A percentile compares a stretch with the other conserved stretches of the same genome.
These are phyloP conservation scores for Cicer yamashitae DNA, from an alignment of 306 rosid genomes.

Conservation along the genomic window DNA sequence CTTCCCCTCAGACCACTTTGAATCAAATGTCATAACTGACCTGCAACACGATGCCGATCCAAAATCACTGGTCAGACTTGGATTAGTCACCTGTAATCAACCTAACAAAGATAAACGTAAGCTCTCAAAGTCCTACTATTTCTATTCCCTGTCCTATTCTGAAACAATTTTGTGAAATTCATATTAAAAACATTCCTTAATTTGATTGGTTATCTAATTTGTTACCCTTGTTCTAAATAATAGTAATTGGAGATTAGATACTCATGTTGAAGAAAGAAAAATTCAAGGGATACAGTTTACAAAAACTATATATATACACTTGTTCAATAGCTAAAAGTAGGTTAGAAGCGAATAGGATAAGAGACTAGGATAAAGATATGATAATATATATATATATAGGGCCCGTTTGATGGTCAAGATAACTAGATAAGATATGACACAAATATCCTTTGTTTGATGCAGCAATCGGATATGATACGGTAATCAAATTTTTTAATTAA, in stretches of 20 bases:
- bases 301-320: neutral
- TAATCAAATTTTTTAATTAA: too few species aligned
- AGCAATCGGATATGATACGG: too few species aligned
- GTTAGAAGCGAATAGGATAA: too few species aligned
- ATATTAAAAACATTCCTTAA: too few species aligned
- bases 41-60: constrained; percentile 42
- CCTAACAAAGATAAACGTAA: constrained; percentile 44
- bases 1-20: constrained; percentile 40
- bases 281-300: neutral
- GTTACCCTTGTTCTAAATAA: too few species aligned
- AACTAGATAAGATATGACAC: too few species aligned
- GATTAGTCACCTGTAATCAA: constrained; percentile 21
- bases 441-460: too few species aligned
- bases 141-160: neutral
- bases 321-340: neutral
- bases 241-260: neutral
- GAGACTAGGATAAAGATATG: too few species aligned
- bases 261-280: neutral
- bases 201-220: too few species aligned
- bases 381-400: too few species aligned
- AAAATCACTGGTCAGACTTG: constrained; percentile 23
- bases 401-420: too few species aligned
- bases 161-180: constrained; percentile 5
- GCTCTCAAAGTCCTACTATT: constrained; percentile 32
- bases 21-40: constrained; percentile 43